These are phyloP conservation scores for Zalaria sp. DNA, from an alignment of 2,329 filamentous ascomycete species.

Conservation along the genomic window DNA sequence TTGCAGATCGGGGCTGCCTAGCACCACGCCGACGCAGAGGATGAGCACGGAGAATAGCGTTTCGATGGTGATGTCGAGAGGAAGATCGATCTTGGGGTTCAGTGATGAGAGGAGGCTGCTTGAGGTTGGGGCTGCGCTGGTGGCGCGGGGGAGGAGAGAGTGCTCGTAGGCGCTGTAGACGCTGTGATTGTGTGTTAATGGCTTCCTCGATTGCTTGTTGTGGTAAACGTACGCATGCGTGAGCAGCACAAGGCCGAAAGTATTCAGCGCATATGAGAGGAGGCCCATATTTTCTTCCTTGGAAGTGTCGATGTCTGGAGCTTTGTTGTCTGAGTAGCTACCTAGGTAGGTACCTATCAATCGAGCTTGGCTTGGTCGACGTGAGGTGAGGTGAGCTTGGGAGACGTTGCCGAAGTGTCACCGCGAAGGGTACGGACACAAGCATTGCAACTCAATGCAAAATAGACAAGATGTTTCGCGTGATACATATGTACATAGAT, in stretches of 20 bases:
- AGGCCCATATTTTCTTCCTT: constrained; percentile 44
- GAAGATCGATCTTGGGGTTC: constrained; percentile 36
- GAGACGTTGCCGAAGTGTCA: too few species aligned
- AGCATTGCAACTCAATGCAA: too few species aligned
- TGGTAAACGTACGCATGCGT: constrained; percentile 62
- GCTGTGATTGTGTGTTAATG: constrained; percentile 32
- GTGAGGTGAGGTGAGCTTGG: too few species aligned
- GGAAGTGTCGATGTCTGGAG: too few species aligned
- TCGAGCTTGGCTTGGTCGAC: too few species aligned
- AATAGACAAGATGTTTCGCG: too few species aligned
- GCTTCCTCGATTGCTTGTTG: neutral
- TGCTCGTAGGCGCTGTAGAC: constrained; percentile 96
- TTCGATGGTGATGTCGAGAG: constrained; percentile 78
- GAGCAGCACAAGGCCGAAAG: constrained; percentile 63
- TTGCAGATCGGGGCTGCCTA: constrained; percentile 61
- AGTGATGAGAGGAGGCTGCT: constrained; percentile 15
- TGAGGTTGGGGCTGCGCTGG: constrained; percentile 29
- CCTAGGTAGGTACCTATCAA: too few species aligned
- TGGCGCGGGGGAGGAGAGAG: constrained; percentile 48
- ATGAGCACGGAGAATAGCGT: constrained; percentile 65
- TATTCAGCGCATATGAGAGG: constrained; percentile 55
- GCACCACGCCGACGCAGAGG: constrained; percentile 72
- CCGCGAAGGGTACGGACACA: too few species aligned
- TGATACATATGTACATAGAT: too few species aligned
- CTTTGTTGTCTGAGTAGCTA: too few species aligned